These are phyloP conservation scores for Picochlorum costavermella DNA, from an alignment of 139 green algal genomes.

Conservation along the genomic window DNA sequence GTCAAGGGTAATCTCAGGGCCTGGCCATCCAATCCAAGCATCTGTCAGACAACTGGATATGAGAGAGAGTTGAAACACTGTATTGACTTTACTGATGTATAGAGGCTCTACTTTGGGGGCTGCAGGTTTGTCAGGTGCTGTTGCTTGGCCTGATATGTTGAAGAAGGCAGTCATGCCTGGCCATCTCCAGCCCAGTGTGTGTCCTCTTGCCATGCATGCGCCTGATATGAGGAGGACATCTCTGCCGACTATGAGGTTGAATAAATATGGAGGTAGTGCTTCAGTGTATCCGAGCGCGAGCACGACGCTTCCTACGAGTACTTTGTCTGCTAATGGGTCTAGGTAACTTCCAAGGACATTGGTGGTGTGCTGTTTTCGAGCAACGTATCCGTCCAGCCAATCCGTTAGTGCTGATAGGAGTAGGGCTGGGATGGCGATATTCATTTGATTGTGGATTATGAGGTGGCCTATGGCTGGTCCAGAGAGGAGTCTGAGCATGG, in stretches of 20 bases:
- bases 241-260: conserved; percentile 55
- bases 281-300: conserved; percentile 45
- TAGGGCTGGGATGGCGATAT: conserved; percentile 16
- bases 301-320: conserved; percentile 36
- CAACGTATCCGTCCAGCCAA: conserved; percentile 75
- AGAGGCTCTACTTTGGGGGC: conserved; percentile 50
- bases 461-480: conserved; percentile 35
- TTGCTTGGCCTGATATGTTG: conserved; percentile 10
- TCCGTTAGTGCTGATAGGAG: conserved; percentile 45
- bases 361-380: conserved; percentile 32
- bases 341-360: conserved; percentile 75
- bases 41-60: conserved; percentile 50
- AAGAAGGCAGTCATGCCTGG: conserved; percentile 50
- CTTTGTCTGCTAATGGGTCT: conserved; percentile 83
- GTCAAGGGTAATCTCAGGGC: conserved; percentile 25
- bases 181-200: conserved; percentile 44
- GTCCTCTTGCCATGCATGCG: conserved; percentile 31
- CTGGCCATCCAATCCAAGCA: conserved; percentile 46
- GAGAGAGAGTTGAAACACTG: conserved; percentile 66
- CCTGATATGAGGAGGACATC: conserved; percentile 57
- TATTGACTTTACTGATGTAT: conserved; percentile 82
- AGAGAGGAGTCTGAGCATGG: conserved; percentile 35
- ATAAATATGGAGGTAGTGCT: conserved; percentile 46
- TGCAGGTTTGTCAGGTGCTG: neutral
- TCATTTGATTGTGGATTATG: conserved; percentile 30